Evolutionary conservation across 2,329 filamentous ascomycete species (phyloP).

Genomic region (Trichocomaceae sp.): DNA sequence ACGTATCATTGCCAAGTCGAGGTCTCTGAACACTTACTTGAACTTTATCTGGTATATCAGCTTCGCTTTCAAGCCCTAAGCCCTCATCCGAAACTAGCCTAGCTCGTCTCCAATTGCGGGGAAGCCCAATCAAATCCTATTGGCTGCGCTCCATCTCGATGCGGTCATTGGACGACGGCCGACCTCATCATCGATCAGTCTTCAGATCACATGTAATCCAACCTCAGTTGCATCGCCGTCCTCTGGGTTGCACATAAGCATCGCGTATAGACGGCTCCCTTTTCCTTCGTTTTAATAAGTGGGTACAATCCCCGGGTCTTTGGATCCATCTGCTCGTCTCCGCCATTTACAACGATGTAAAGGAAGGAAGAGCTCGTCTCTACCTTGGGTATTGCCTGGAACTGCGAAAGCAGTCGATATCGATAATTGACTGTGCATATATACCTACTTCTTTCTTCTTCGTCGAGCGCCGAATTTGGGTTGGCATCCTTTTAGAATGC

Average conservation of each 20-base stretch:
- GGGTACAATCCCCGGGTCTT: background rate
- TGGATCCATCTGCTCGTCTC: background rate
- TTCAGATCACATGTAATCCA: conserved; percentile 7
- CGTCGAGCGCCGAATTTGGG: background rate
- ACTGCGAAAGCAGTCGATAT: background rate
- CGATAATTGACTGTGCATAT: background rate
- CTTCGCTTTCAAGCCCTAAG: conserved; percentile 8
- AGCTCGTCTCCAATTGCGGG: background rate
- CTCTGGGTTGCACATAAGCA: background rate
- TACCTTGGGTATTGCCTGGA: background rate
- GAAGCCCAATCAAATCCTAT: background rate
- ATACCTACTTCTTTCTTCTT: background rate
- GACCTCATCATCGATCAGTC: too few relatives aligned
- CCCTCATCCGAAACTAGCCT: conserved; percentile 10
- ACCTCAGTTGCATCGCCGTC: background rate
- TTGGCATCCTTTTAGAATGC: background rate
- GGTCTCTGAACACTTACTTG: background rate
- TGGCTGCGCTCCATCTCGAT: background rate
- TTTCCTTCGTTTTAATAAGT: background rate
- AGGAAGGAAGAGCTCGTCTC: background rate
- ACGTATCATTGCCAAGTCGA: background rate
- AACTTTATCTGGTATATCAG: background rate
- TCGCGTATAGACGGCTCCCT: background rate
- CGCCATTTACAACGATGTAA: background rate
- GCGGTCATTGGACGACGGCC: background rate